Evolutionary conservation across 2,329 filamentous ascomycete genomes (phyloP).

Genomic region (Aspergillus sp.): DNA sequence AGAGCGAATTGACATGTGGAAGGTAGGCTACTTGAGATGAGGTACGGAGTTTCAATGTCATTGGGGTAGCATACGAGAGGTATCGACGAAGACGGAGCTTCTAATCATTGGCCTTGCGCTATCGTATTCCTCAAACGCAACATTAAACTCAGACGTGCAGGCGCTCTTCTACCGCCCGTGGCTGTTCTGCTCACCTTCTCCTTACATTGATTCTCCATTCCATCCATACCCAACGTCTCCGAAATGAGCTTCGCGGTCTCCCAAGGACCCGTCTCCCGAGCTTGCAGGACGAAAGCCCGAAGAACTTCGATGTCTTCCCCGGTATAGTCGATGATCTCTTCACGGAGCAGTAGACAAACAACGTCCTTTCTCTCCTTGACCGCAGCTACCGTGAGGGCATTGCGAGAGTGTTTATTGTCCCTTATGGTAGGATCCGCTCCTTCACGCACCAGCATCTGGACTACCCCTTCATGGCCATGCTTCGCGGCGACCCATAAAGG

Average conservation of each 20-base stretch:
- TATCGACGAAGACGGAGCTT: too few species aligned
- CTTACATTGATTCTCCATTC: too few species aligned
- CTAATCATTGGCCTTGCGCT: too few species aligned
- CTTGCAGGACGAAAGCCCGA: not conserved
- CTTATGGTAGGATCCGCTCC: not conserved
- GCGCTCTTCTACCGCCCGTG: too few species aligned
- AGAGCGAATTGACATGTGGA: too few species aligned
- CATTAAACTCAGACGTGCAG: too few species aligned
- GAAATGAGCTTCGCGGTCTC: not conserved
- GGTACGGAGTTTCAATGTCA: too few species aligned
- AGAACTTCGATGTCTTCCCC: not conserved
- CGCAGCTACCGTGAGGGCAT: not conserved
- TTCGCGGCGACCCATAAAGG: not conserved
- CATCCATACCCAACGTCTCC: not conserved
- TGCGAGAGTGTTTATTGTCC: not conserved
- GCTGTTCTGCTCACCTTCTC: not conserved
- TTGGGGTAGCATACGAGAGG: too few species aligned
- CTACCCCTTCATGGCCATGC: not conserved
- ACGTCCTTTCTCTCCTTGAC: not conserved
- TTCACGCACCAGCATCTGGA: not conserved
- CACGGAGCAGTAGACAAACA: not conserved
- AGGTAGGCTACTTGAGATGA: too few species aligned
- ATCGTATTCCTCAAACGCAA: too few species aligned
- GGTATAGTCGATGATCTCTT: not conserved
- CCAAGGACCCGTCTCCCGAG: not conserved